These are phyloP conservation scores for Mycosarcoma maydis DNA, from an alignment of 1,284 basidiomycete species.

Conservation along the genomic window DNA sequence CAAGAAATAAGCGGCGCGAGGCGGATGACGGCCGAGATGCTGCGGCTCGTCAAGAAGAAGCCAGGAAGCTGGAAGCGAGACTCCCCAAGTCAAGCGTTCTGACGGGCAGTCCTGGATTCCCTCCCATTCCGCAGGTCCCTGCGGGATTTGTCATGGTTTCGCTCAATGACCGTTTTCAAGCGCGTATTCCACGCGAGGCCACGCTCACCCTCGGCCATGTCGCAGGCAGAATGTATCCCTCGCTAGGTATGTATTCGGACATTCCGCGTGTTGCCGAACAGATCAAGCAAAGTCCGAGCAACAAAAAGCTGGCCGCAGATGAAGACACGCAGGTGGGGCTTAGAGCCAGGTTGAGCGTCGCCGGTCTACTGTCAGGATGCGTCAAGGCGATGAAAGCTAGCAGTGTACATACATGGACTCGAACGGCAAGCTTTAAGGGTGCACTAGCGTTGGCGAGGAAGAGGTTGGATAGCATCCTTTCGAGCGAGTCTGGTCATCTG, in stretches of 20 bases:
- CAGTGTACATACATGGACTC: conserved; percentile 16
- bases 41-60: conserved; percentile 19
- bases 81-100: conserved; percentile 38
- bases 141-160: conserved; percentile 41
- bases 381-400: conserved; percentile 42
- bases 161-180: conserved; percentile 30
- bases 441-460: conserved; percentile 10
- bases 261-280: conserved; percentile 40
- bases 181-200: conserved; percentile 29
- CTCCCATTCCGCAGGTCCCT: conserved; percentile 37
- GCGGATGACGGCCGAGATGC: conserved; percentile 17
- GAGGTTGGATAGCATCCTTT: conserved; percentile 5
- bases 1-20: conserved; percentile 9
- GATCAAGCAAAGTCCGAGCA: conserved; percentile 15
- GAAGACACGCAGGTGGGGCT: conserved; percentile 43
- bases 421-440: conserved; percentile 22
- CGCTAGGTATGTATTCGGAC: conserved; percentile 42
- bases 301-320: conserved; percentile 27
- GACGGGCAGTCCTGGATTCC: conserved; percentile 28
- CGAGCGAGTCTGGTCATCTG: conserved; percentile 2
- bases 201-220: conserved; percentile 25
- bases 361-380: conserved; percentile 36
- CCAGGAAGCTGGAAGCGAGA: conserved; percentile 16
- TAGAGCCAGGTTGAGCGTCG: conserved; percentile 32
- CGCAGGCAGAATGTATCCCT: conserved; percentile 42